Conservation (phyloP, 2,329 filamentous ascomycete species). For the Cladobotryum protrusum region DNA sequence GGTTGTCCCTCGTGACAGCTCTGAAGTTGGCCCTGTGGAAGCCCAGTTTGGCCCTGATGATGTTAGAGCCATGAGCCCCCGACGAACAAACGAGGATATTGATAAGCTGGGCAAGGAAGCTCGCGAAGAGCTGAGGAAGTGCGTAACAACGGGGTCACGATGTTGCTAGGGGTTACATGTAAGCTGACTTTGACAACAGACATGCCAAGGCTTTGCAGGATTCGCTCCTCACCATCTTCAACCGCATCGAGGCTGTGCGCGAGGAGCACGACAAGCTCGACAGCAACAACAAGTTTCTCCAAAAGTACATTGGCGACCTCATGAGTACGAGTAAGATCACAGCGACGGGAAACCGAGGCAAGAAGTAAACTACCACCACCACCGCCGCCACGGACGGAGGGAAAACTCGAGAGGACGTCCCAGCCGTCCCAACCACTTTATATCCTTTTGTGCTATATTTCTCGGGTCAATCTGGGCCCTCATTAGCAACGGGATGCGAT, state of each 20-base stretch:
- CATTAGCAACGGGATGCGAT: too few species aligned
- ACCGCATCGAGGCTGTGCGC: slow-evolving; percentile 89
- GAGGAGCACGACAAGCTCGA: slow-evolving; percentile 95
- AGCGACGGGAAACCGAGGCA: slow-evolving; percentile 44
- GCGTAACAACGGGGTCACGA: slow-evolving; percentile 17
- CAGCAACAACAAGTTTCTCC: slow-evolving; percentile 92
- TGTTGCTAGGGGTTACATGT: too few species aligned
- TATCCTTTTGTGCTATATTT: too few species aligned
- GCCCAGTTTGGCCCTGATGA: slow-evolving; percentile 79
- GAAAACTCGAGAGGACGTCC: too few species aligned
- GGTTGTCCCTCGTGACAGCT: slow-evolving; percentile 71
- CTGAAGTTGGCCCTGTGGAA: slow-evolving; percentile 65
- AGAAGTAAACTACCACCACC: slow-evolving; percentile 40
- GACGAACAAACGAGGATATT: slow-evolving; percentile 83
- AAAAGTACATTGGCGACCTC: slow-evolving; percentile 95
- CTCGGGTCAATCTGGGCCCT: too few species aligned
- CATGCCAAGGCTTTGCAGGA: slow-evolving; percentile 86
- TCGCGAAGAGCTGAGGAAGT: slow-evolving; percentile 58
- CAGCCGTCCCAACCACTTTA: too few species aligned
- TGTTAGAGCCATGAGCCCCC: slow-evolving; percentile 88
- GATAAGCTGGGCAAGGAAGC: slow-evolving; percentile 82
- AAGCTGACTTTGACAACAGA: slow-evolving; percentile 38
- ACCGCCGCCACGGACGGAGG: background rate
- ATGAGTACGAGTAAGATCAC: slow-evolving; percentile 81
- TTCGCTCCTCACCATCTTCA: slow-evolving; percentile 80